phyloP scores from a whole-genome alignment of 2,329 filamentous ascomycete species.

The Xylaria sp. region DNA sequence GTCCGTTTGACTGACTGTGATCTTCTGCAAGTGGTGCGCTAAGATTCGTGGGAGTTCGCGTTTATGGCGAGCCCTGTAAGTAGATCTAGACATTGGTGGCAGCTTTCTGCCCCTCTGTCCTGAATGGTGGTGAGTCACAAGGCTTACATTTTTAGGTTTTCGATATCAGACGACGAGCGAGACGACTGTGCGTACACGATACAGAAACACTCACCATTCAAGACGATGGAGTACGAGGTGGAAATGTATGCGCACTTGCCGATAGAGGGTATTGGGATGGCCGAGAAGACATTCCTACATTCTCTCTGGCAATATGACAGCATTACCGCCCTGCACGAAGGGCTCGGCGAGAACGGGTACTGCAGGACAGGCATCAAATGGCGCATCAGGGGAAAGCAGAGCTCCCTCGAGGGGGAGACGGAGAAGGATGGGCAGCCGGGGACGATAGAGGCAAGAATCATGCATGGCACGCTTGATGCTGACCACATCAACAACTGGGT shows the following conservation, averaged over 20 bases:
- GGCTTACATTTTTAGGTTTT: conserved; percentile 5
- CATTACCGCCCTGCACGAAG: background rate
- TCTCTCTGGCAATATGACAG: conserved; percentile 9
- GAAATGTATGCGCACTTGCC: background rate
- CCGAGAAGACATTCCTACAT: background rate
- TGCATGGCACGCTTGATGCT: conserved; percentile 36
- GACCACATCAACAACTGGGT: conserved; percentile 35
- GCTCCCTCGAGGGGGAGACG: background rate
- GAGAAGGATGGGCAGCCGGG: background rate
- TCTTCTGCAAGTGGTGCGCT: conserved; percentile 23
- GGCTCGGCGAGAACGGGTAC: background rate
- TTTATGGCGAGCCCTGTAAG: conserved; percentile 22
- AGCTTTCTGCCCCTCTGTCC: background rate
- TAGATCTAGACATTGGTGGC: background rate
- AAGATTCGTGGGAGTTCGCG: conserved; percentile 1
- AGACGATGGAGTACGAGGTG: background rate
- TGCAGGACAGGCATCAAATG: conserved; percentile 16
- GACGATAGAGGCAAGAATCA: conserved; percentile 23
- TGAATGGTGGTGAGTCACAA: background rate
- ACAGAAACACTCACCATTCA: background rate
- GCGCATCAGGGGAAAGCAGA: conserved; percentile 4
- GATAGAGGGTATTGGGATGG: background rate
- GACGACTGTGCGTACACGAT: background rate
- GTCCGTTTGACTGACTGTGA: background rate
- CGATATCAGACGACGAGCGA: accelerated